phyloP scores from a whole-genome alignment of 495 filamentous ascomycete species.

The Platismatia glauca region DNA sequence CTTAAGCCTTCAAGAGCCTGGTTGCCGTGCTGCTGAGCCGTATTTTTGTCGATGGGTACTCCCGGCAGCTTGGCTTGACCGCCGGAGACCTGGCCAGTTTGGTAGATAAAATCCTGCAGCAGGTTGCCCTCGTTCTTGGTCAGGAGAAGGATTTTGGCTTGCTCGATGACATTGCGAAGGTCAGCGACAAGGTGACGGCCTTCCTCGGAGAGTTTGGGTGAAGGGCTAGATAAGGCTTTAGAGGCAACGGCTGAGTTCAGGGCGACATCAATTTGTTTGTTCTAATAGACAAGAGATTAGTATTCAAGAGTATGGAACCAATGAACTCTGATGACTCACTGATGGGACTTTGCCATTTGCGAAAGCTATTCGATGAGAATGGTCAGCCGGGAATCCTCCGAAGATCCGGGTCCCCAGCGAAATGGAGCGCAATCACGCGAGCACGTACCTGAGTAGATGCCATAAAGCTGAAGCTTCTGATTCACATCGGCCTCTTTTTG shows the following conservation, averaged over 20 bases:
- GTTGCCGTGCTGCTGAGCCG: constrained; percentile 70
- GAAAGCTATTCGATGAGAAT: constrained; percentile 52
- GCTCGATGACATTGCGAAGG: constrained; percentile 70
- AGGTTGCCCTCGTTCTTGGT: constrained; percentile 93
- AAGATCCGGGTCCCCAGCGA: background rate
- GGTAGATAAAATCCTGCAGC: constrained; percentile 94
- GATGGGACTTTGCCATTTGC: constrained; percentile 84
- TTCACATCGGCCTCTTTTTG: constrained; percentile 67
- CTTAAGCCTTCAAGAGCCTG: constrained; percentile 77
- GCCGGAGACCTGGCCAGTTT: constrained; percentile 59
- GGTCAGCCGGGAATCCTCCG: constrained; percentile 1
- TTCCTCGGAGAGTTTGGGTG: constrained; percentile 70
- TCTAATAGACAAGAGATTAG: constrained; percentile 33
- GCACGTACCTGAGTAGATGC: constrained; percentile 64
- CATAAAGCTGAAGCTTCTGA: constrained; percentile 88
- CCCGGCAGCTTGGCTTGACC: constrained; percentile 50
- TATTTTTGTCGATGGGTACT: constrained; percentile 62
- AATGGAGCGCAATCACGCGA: background rate
- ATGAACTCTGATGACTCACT: constrained; percentile 41
- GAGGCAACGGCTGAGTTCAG: constrained; percentile 73
- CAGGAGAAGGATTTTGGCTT: constrained; percentile 80
- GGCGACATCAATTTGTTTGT: constrained; percentile 92
- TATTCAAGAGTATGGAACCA: background rate
- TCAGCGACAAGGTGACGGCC: constrained; percentile 70
- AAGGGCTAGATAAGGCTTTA: constrained; percentile 58